Percentiles rank a stretch among this genome's conserved stretches.
These are phyloP conservation scores for Blastocystis hominis DNA, from an alignment of 352 stramenopile genomes.

Conservation along the genomic window DNA sequence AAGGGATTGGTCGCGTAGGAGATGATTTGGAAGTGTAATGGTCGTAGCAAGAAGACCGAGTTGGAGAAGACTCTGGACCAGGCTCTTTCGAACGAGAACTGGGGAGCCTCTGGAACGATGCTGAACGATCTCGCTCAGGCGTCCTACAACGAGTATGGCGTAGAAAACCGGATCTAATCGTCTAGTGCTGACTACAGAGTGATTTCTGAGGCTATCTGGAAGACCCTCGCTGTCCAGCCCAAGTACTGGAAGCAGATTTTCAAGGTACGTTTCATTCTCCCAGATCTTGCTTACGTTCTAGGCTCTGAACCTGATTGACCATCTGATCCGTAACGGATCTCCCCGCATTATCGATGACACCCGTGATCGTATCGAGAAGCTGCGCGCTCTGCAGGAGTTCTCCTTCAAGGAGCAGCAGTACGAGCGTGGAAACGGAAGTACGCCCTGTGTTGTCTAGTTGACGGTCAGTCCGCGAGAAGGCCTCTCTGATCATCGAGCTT, in stretches of 20 bases:
- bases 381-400: slow-evolving; percentile 75
- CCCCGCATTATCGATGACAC: slow-evolving; percentile 92
- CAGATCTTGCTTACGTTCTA: neutral
- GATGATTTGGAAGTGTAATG: neutral
- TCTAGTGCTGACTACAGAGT: slow-evolving; percentile 75
- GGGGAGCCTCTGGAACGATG: slow-evolving; percentile 62
- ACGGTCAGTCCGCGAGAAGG: slow-evolving; percentile 73
- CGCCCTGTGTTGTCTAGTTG: neutral
- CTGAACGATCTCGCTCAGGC: slow-evolving; percentile 93
- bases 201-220: slow-evolving; percentile 86
- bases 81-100: slow-evolving; percentile 55
- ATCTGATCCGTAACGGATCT: slow-evolving; percentile 92
- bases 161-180: neutral
- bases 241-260: slow-evolving; percentile 91
- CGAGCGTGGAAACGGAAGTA: slow-evolving; percentile 71
- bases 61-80: slow-evolving; percentile 47
- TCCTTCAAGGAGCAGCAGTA: slow-evolving; percentile 75
- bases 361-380: slow-evolving; percentile 79
- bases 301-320: slow-evolving; percentile 81
- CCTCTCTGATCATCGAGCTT: slow-evolving; percentile 75
- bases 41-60: slow-evolving; percentile 19
- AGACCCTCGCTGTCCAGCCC: slow-evolving; percentile 75
- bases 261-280: slow-evolving; percentile 68
- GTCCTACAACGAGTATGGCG: slow-evolving; percentile 74
- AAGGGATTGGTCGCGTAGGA: slow-evolving; percentile 19